Percentiles rank a stretch among this genome's conserved stretches.
Conservation (phyloP, 805 yeast genomes). For the Hanseniaspora lindneri region DNA sequence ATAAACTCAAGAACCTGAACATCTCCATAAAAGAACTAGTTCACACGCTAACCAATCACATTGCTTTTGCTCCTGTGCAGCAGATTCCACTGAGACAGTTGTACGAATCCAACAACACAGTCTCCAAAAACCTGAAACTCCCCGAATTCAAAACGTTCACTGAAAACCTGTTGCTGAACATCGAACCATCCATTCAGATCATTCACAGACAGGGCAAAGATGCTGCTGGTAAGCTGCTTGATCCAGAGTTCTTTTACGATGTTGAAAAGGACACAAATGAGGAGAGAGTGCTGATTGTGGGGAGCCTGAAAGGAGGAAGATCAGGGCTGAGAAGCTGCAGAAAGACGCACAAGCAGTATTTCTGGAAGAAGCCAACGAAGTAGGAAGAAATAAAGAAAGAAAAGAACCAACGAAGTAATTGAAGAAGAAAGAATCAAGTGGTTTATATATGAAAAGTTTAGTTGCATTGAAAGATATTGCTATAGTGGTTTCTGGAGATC, state of each 20-base stretch:
- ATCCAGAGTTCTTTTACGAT: constrained; percentile 85
- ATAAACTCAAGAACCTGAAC: constrained; percentile 23
- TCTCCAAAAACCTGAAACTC: constrained; percentile 28
- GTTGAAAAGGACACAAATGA: constrained; percentile 69
- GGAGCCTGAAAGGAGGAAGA: constrained; percentile 63
- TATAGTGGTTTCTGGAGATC: too few relatives aligned
- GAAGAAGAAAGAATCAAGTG: too few relatives aligned
- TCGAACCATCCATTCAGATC: constrained; percentile 59
- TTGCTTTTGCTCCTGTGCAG: constrained; percentile 79
- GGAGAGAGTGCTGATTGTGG: constrained; percentile 58
- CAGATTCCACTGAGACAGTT: constrained; percentile 76
- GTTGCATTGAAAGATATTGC: background rate
- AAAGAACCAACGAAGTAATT: too few relatives aligned
- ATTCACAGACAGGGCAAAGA: constrained; percentile 85
- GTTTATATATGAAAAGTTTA: background rate
- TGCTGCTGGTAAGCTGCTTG: constrained; percentile 90
- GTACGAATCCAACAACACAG: constrained; percentile 46
- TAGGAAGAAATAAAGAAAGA: constrained; percentile 5
- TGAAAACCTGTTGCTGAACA: constrained; percentile 22
- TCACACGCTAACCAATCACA: constrained; percentile 63
- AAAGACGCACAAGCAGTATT: constrained; percentile 74
- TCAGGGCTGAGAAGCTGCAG: constrained; percentile 79
- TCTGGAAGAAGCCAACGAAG: constrained; percentile 37
- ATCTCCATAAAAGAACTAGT: constrained; percentile 41
- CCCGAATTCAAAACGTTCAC: constrained; percentile 36